Evolutionary conservation across 306 rosid species (phyloP).

Genomic region (Lupinus albus): DNA sequence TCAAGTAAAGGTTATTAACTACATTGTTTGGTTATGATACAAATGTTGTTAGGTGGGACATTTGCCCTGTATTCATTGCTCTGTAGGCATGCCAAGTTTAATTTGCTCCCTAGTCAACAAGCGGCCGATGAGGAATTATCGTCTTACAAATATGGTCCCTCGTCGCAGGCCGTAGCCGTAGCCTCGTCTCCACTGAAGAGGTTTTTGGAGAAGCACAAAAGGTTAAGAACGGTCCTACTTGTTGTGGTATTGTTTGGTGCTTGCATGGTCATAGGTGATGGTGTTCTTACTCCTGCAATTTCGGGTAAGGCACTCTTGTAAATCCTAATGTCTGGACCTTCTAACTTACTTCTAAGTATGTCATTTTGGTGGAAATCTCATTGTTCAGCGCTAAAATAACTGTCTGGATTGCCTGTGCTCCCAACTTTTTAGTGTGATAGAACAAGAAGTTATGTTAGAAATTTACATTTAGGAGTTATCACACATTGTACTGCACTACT

Average conservation of each 20-base stretch:
- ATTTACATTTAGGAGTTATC: background rate
- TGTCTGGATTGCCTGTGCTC: background rate
- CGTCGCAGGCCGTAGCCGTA: constrained; percentile 47
- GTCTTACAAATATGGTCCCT: constrained; percentile 74
- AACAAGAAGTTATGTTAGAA: background rate
- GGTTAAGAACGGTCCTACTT: constrained; percentile 61
- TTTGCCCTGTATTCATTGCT: constrained; percentile 83
- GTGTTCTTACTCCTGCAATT: constrained; percentile 83
- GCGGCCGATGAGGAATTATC: constrained; percentile 90
- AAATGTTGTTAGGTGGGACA: constrained; percentile 66
- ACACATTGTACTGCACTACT: constrained; percentile 8
- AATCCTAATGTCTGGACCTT: background rate
- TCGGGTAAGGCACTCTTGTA: constrained; percentile 55
- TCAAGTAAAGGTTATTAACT: constrained; percentile 40
- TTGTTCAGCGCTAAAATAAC: background rate
- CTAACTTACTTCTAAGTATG: constrained; percentile 11
- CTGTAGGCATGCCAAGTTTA: constrained; percentile 82
- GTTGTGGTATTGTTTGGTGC: constrained; percentile 74
- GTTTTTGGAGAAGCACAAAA: constrained; percentile 78
- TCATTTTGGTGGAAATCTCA: constrained; percentile 12
- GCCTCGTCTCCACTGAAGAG: constrained; percentile 63
- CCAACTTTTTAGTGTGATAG: background rate
- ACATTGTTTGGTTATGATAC: constrained; percentile 22
- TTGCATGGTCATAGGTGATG: constrained; percentile 92
- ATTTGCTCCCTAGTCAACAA: constrained; percentile 86